Conservation (phyloP, 805 yeast species). For the Lipomyces japonicus region DNA sequence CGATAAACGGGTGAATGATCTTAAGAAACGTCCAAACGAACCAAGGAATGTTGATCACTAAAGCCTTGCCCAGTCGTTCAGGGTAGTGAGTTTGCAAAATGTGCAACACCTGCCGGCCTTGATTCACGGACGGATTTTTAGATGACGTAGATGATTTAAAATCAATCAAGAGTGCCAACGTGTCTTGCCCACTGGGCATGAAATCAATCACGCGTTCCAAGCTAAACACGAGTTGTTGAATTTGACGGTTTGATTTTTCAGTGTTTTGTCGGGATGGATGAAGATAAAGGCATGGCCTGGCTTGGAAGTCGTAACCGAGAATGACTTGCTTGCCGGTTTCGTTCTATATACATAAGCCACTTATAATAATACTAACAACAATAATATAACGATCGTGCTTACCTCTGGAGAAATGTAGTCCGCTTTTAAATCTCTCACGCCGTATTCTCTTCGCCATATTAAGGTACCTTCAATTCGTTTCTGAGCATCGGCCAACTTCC, state of each 20-base stretch:
- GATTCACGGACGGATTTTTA: slow-evolving; percentile 82
- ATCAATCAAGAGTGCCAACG: slow-evolving; percentile 85
- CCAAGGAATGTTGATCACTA: slow-evolving; percentile 89
- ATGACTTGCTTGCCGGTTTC: slow-evolving; percentile 91
- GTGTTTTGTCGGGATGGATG: slow-evolving; percentile 97
- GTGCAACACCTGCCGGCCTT: slow-evolving; percentile 86
- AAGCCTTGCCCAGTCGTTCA: slow-evolving; percentile 89
- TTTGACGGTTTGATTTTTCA: slow-evolving; percentile 81
- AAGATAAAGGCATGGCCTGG: slow-evolving; percentile 87
- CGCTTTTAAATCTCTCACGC: slow-evolving; percentile 49
- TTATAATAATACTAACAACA: neutral
- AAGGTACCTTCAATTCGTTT: slow-evolving; percentile 71
- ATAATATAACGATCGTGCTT: neutral
- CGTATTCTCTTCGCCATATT: slow-evolving; percentile 93
- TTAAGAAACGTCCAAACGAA: slow-evolving; percentile 89
- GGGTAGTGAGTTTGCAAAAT: slow-evolving; percentile 97
- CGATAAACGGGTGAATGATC: slow-evolving; percentile 91
- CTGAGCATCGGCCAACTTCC: slow-evolving; percentile 70
- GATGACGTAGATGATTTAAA: slow-evolving; percentile 74
- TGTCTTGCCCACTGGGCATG: slow-evolving; percentile 97
- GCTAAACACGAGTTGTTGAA: slow-evolving; percentile 92
- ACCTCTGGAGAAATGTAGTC: slow-evolving; percentile 34
- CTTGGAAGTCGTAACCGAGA: slow-evolving; percentile 83
- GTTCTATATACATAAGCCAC: slow-evolving; percentile 51
- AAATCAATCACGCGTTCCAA: slow-evolving; percentile 87